Evolutionary conservation across 2,329 filamentous ascomycete genomes (phyloP), one percentile per base, ranked within the genome.

Genomic region (Atkinsonella hypoxylon): DNA sequence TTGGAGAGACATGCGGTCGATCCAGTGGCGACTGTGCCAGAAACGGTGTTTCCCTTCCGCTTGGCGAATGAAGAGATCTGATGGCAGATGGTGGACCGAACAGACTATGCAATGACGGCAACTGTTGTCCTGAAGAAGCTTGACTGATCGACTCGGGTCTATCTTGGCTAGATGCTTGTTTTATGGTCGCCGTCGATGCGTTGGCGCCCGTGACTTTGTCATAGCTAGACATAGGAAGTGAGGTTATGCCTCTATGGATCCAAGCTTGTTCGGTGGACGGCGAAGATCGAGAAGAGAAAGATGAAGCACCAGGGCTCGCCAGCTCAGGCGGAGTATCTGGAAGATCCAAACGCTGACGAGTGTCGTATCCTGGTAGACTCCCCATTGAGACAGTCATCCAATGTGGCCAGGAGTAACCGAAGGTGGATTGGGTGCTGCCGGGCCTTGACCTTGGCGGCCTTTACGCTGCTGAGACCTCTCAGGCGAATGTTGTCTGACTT

Each of bases 191-290:
- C 54, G 56, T 53, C 57, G 67, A 66, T 70, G 73, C 70, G 53
- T 72, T 70, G 62, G 64, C 59, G 60, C 64, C 69, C 54, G 67
- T 61, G 55, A 65, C 62, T 55, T 70, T 73, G 52, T 77, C 77
- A 78, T 79, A 75, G 64, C 69, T 74, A 61, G 76, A 76, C 78
- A 80, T 81, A 57, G 74, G 73, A 62, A 76, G 71, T 55, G 76
- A 76, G 54, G 74, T 56, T 49, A 61, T 57, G 53, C 58, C 52
- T 54, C 64, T 62, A 47, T 66, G 66, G 48, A 66, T 68, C 71
- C 73, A 75, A 51, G 66, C 61, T 58, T 69, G 67, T 56, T 75
- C 73, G 59, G 70, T 72, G 48, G 67, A 60, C 38, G 64, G 63
- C 18, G 64, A 67, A 22, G 68, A 67, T 61, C 67, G 70, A 47